These are phyloP conservation scores for Neostapfia colusana DNA, from an alignment of 176 grass and related monocot species.

Conservation along the genomic window DNA sequence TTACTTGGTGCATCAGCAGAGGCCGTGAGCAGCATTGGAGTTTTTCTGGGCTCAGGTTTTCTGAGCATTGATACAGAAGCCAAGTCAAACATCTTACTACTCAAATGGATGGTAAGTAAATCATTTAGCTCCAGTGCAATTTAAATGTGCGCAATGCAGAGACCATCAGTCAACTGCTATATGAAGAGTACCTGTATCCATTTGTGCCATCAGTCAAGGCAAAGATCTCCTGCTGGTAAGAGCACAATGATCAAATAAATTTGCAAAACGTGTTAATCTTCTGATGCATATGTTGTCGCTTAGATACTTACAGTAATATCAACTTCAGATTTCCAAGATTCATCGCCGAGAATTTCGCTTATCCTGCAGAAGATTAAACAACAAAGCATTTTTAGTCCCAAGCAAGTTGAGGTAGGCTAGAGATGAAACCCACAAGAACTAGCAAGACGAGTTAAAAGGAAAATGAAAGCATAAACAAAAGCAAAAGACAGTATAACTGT, in stretches of 20 bases:
- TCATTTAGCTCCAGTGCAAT: neutral
- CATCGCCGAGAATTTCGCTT: conserved; percentile 62
- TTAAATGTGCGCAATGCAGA: conserved; percentile 16
- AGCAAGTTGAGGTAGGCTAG: neutral
- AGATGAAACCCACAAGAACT: neutral
- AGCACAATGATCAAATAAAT: conserved; percentile 36
- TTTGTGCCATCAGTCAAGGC: conserved; percentile 63
- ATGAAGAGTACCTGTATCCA: conserved; percentile 52
- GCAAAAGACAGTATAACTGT: neutral
- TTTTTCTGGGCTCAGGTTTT: conserved; percentile 61
- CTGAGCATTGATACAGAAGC: conserved; percentile 33
- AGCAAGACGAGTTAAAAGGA: neutral
- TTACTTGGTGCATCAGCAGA: conserved; percentile 58
- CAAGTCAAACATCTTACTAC: conserved; percentile 21
- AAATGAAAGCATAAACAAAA: neutral
- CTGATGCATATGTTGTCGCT: neutral
- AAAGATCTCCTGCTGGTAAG: conserved; percentile 74
- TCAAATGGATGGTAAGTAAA: conserved; percentile 20
- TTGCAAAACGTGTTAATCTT: conserved; percentile 19
- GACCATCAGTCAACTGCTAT: neutral
- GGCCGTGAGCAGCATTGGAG: conserved; percentile 68
- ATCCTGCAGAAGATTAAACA: conserved; percentile 62
- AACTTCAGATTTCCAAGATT: conserved; percentile 68
- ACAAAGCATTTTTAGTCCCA: neutral
- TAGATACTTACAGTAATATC: conserved; percentile 69